These are phyloP conservation scores for Ascoidea asiatica DNA, from an alignment of 805 yeast genomes.

Conservation along the genomic window DNA sequence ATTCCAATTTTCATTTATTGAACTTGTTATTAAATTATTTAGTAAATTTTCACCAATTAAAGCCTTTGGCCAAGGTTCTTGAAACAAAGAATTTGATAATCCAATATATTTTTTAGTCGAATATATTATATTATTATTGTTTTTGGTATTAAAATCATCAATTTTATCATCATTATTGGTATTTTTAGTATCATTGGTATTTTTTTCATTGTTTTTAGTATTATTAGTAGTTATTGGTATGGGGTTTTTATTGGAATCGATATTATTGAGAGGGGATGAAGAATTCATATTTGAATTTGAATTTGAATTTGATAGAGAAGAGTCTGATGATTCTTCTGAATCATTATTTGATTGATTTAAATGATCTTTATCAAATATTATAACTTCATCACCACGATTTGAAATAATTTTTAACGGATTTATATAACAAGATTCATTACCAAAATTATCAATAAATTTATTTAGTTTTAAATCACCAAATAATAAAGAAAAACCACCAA, in stretches of 20 bases:
- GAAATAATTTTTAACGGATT: constrained; percentile 32
- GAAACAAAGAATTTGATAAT: constrained; percentile 53
- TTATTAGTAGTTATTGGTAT: neutral
- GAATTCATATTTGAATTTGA: neutral
- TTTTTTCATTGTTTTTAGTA: neutral
- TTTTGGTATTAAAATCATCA: constrained; percentile 4
- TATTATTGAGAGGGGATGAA: too few relatives aligned
- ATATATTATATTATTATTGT: constrained; percentile 4
- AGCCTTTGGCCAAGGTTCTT: constrained; percentile 69
- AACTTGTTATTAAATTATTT: constrained; percentile 17
- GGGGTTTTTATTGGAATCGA: too few relatives aligned
- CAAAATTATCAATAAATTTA: neutral
- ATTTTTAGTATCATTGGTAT: neutral
- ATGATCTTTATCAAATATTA: neutral
- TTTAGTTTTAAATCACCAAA: constrained; percentile 33
- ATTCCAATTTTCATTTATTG: constrained; percentile 11
- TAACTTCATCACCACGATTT: constrained; percentile 25
- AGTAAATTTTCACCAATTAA: constrained; percentile 35
- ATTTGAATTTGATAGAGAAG: neutral
- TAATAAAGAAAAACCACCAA: constrained; percentile 54
- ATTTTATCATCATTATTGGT: neutral
- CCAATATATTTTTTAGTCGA: constrained; percentile 30
- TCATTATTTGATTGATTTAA: neutral
- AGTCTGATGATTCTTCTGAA: neutral
- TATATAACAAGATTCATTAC: constrained; percentile 13